phyloP scores from a whole-genome alignment of 2,329 filamentous ascomycete genomes.

The Penicillium sp. region DNA sequence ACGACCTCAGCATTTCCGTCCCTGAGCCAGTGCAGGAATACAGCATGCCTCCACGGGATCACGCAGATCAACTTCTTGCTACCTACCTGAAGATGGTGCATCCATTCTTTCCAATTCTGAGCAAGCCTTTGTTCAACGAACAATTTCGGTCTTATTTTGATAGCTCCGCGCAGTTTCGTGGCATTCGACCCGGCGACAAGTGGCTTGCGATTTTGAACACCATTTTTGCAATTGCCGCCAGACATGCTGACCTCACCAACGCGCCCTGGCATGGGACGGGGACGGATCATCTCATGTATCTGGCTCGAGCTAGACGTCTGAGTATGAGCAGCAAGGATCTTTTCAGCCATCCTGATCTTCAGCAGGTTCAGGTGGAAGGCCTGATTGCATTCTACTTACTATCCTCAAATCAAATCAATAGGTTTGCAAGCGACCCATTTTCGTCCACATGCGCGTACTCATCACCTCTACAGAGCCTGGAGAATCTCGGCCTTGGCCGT shows the following conservation, averaged over 20 bases:
- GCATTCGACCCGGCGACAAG: conserved; percentile 28
- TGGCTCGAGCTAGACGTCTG: conserved; percentile 39
- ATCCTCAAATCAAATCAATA: conserved; percentile 39
- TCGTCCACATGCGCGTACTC: neutral
- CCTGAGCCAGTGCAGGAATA: conserved; percentile 37
- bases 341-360: conserved; percentile 39
- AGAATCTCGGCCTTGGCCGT: conserved; percentile 37
- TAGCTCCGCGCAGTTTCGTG: neutral
- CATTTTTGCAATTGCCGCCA: conserved; percentile 43
- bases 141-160: conserved; percentile 34
- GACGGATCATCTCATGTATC: conserved; percentile 37
- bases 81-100: conserved; percentile 39
- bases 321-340: conserved; percentile 33
- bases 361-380: conserved; percentile 43
- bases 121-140: conserved; percentile 32
- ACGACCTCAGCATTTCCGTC: conserved; percentile 38
- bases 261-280: conserved; percentile 28
- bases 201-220: conserved; percentile 45
- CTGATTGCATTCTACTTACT: conserved; percentile 40
- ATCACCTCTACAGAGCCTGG: conserved; percentile 31
- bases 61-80: conserved; percentile 38
- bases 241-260: conserved; percentile 33
- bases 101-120: conserved; percentile 41
- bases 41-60: conserved; percentile 32
- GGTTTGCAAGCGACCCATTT: conserved; percentile 24